Evolutionary conservation across 1,139 yeast species (phyloP).

Genomic region (Nakaseomyces uthaithaninus): DNA sequence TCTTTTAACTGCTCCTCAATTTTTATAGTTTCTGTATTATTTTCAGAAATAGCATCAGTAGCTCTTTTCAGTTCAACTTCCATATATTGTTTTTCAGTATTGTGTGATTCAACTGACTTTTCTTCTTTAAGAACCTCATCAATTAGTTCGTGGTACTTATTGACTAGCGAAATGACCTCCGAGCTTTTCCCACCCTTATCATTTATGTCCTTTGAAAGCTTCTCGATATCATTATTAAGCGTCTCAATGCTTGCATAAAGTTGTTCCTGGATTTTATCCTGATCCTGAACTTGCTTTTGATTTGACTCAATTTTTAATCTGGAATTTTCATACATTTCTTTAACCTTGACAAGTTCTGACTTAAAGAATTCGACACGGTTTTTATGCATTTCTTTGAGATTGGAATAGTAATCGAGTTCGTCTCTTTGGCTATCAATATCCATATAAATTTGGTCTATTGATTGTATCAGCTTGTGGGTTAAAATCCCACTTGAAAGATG

Average conservation of each 20-base stretch:
- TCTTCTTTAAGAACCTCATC: conserved; percentile 36
- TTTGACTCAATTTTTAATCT: neutral
- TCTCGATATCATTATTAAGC: conserved; percentile 32
- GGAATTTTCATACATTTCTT: conserved; percentile 5
- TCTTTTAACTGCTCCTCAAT: conserved; percentile 28
- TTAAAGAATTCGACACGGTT: conserved; percentile 22
- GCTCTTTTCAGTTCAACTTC: conserved; percentile 58
- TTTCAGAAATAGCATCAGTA: conserved; percentile 45
- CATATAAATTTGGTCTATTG: conserved; percentile 31
- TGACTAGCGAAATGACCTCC: conserved; percentile 22
- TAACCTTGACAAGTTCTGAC: conserved; percentile 13
- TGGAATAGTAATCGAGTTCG: conserved; percentile 28
- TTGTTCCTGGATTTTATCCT: neutral
- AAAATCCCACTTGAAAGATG: conserved; percentile 35
- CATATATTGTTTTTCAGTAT: conserved; percentile 59
- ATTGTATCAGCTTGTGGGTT: conserved; percentile 44
- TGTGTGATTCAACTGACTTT: conserved; percentile 35
- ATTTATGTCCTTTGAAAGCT: conserved; percentile 25
- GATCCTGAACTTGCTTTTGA: conserved; percentile 1
- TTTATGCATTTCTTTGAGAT: conserved; percentile 19
- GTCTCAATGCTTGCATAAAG: conserved; percentile 27
- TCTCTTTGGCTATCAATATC: conserved; percentile 25
- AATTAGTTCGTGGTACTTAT: conserved; percentile 37
- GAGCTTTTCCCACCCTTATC: conserved; percentile 23
- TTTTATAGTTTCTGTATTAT: conserved; percentile 28